Conservation (phyloP, 306 rosid genomes). For the Lotus japonicus region DNA sequence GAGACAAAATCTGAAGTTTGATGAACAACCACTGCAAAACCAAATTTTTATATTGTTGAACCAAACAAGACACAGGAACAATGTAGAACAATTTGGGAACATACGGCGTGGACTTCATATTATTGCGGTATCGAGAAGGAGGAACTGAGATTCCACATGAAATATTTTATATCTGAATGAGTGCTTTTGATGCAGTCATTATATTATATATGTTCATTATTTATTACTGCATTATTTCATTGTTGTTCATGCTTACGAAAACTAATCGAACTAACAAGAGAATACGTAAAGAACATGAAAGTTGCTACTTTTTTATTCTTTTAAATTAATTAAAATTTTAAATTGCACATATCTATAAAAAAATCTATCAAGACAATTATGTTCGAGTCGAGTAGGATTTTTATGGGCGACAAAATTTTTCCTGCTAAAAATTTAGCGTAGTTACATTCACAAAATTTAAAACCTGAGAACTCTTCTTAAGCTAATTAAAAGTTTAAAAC, state of each 20-base stretch:
- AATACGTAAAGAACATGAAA: constrained; percentile 18
- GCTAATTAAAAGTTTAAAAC: too few relatives aligned
- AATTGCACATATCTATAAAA: too few relatives aligned
- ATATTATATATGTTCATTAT: neutral
- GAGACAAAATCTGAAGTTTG: constrained; percentile 56
- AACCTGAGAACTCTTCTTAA: too few relatives aligned
- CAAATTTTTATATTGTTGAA: constrained; percentile 15
- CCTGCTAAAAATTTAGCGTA: too few relatives aligned
- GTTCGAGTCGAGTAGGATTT: too few relatives aligned
- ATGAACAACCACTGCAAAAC: constrained; percentile 36
- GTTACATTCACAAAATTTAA: too few relatives aligned
- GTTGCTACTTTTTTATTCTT: neutral
- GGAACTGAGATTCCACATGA: constrained; percentile 46
- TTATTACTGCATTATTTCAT: neutral
- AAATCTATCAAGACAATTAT: too few relatives aligned
- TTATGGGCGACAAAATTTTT: too few relatives aligned
- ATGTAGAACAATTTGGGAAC: constrained; percentile 55
- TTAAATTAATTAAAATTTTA: too few relatives aligned
- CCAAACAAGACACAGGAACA: constrained; percentile 30
- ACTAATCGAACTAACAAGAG: neutral
- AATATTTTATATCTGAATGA: constrained; percentile 28
- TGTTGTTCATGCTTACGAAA: neutral
- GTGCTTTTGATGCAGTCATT: constrained; percentile 36
- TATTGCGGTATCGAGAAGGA: constrained; percentile 17
- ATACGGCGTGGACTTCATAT: constrained; percentile 40